These are phyloP conservation scores for Nepenthes alata DNA, from an alignment of 179 eudicot genomes.

Conservation along the genomic window DNA sequence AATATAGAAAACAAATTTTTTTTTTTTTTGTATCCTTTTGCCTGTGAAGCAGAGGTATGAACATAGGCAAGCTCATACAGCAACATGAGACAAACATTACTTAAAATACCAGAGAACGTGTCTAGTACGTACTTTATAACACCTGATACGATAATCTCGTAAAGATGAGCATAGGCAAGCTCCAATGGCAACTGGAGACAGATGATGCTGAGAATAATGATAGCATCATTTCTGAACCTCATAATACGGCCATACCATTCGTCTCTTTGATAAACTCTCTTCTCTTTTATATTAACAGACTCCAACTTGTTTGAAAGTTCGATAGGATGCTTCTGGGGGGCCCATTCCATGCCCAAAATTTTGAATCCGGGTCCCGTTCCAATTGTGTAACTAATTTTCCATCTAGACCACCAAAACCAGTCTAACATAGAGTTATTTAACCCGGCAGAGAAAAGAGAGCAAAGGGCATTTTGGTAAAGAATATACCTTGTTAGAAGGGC, in stretches of 20 bases:
- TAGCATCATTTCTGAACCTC: slow-evolving; percentile 81
- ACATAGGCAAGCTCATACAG: background rate
- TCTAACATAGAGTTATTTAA: background rate
- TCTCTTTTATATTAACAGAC: slow-evolving; percentile 37
- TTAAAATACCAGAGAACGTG: background rate
- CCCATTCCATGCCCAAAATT: slow-evolving; percentile 36
- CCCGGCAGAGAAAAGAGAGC: background rate
- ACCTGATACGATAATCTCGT: slow-evolving; percentile 52
- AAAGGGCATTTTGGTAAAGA: background rate
- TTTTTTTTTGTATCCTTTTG: too few relatives aligned
- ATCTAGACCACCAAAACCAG: slow-evolving; percentile 29
- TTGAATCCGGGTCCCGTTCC: slow-evolving; percentile 53
- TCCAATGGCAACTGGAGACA: slow-evolving; percentile 95
- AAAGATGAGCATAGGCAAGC: slow-evolving; percentile 88
- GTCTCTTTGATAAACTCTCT: slow-evolving; percentile 58
- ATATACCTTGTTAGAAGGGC: slow-evolving; percentile 65
- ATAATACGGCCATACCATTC: slow-evolving; percentile 68
- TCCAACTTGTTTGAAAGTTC: slow-evolving; percentile 37
- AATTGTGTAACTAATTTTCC: slow-evolving; percentile 53
- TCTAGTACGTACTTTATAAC: slow-evolving; percentile 44
- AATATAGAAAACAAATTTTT: too few relatives aligned
- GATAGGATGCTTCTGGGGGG: slow-evolving; percentile 32
- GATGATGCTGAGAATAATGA: slow-evolving; percentile 58
- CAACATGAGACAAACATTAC: background rate
- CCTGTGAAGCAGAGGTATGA: too few relatives aligned